Evolutionary conservation across 345 rosid genomes (phyloP).

Genomic region (Limnanthes douglasii): DNA sequence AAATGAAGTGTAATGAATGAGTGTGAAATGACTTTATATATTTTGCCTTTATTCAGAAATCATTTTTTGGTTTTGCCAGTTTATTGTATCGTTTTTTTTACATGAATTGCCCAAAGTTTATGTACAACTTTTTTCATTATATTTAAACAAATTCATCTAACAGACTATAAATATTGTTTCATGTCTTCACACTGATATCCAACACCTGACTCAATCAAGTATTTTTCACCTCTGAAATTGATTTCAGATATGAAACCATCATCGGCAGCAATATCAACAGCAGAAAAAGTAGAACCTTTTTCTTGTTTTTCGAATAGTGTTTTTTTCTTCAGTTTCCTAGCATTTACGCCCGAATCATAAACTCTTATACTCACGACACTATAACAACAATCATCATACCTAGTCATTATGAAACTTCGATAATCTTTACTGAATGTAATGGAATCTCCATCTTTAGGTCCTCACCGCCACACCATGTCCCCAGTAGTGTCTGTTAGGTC

Average conservation of each 20-base stretch:
- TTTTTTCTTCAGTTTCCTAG: conserved; percentile 82
- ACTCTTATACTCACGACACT: conserved; percentile 57
- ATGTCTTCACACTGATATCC: conserved; percentile 90
- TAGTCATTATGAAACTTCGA: conserved; percentile 48
- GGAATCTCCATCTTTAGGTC: conserved; percentile 88
- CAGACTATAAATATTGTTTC: conserved; percentile 89
- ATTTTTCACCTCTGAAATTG: conserved; percentile 45
- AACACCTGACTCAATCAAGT: conserved; percentile 62
- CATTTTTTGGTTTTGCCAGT: too few relatives aligned
- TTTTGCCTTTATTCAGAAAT: too few relatives aligned
- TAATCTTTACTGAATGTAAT: conserved; percentile 86
- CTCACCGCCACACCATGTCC: conserved; percentile 89
- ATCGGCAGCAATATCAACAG: conserved; percentile 61
- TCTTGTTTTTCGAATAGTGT: conserved; percentile 13
- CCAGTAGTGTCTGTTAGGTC: conserved; percentile 43
- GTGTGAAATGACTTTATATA: too few relatives aligned
- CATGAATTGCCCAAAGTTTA: too few relatives aligned
- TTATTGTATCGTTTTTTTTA: too few relatives aligned
- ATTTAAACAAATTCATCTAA: conserved; percentile 86
- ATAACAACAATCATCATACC: conserved; percentile 48
- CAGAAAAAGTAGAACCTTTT: conserved; percentile 25
- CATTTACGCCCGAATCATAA: conserved; percentile 80
- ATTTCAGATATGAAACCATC: conserved; percentile 72
- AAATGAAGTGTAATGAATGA: too few relatives aligned
- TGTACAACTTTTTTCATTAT: too few relatives aligned